Percentiles rank a stretch among this genome's conserved stretches.
phyloP scores from a whole-genome alignment of 495 filamentous ascomycete genomes.

The Penicillium riverlandense region DNA sequence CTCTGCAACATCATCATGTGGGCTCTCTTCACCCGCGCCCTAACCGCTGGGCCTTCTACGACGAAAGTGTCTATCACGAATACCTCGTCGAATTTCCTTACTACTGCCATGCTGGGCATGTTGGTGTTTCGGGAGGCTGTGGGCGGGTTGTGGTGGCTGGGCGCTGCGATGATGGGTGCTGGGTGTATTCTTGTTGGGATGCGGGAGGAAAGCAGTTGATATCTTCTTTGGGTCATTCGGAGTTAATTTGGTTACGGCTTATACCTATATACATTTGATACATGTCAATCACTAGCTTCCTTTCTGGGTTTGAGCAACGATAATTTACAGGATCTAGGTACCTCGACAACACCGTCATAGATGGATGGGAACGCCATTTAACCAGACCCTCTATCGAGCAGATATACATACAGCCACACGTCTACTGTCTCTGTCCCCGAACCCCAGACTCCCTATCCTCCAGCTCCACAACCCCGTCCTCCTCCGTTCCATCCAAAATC shows the following conservation, averaged over 20 bases:
- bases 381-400: conserved; percentile 1
- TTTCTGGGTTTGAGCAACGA: no score
- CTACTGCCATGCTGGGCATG: conserved; percentile 80
- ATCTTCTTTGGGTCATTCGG: not conserved
- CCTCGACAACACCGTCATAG: no score
- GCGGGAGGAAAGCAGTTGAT: conserved; percentile 50
- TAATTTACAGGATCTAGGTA: no score
- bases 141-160: conserved; percentile 80
- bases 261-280: no score
- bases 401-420: not conserved
- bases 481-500: conserved; percentile 63
- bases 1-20: conserved; percentile 93
- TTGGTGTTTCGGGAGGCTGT: conserved; percentile 65
- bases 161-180: conserved; percentile 74
- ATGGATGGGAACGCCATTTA: not conserved
- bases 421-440: not conserved
- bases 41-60: conserved; percentile 75
- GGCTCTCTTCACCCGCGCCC: conserved; percentile 74
- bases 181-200: conserved; percentile 89
- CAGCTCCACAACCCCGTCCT: conserved; percentile 57
- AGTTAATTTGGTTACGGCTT: not conserved
- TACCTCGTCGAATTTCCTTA: conserved; percentile 84
- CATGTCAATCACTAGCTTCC: no score
- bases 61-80: conserved; percentile 91
- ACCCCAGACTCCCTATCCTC: conserved; percentile 34